Conservation (phyloP, 2,329 filamentous ascomycete genomes). For the Paecilomyces niveus region DNA sequence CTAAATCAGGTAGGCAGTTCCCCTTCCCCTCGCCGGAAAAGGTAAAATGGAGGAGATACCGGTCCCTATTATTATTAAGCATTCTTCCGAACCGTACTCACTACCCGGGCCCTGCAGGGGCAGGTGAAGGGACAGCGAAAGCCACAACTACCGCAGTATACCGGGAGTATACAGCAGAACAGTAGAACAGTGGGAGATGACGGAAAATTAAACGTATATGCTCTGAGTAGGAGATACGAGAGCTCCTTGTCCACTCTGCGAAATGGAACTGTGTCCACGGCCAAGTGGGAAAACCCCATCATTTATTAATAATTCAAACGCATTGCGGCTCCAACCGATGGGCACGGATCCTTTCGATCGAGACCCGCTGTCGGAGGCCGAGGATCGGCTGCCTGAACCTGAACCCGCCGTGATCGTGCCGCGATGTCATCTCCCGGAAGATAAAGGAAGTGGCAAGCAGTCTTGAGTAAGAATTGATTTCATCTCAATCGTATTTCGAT, state of each 20-base stretch:
- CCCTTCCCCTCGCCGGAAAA: not conserved
- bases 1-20: not conserved
- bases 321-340: not conserved
- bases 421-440: not conserved
- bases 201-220: no score
- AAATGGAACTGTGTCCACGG: no score
- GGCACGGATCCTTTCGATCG: not conserved
- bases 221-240: not conserved
- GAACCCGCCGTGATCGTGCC: not conserved
- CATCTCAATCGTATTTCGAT: no score
- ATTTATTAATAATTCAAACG: no score
- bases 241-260: not conserved
- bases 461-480: not conserved
- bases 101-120: not conserved
- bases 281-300: no score
- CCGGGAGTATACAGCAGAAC: not conserved
- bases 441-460: not conserved
- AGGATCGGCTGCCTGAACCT: not conserved
- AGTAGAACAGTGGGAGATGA: no score
- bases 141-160: not conserved
- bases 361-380: not conserved
- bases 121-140: not conserved
- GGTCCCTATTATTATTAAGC: not conserved
- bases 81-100: not conserved
- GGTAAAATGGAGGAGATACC: not conserved